A percentile compares a stretch with the other conserved stretches of the same genome.
Conservation (phyloP, 1,284 basidiomycete genomes). For the Apiotrichum porosum region DNA sequence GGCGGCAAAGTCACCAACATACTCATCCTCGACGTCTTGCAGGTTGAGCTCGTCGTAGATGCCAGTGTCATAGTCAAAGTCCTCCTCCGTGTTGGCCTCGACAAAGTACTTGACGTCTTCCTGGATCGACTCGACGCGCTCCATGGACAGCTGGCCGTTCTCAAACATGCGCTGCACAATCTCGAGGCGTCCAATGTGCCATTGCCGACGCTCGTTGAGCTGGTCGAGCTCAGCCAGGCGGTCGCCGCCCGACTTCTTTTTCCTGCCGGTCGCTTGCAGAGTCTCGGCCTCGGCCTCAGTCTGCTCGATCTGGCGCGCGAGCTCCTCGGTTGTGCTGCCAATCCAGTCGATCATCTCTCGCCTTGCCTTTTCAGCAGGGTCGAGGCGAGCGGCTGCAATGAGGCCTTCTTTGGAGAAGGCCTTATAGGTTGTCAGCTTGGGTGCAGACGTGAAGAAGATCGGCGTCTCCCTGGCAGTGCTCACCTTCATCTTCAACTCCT, state of each 20-base stretch:
- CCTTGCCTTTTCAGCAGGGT: conserved; percentile 96
- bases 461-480: no score
- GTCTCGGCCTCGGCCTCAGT: conserved; percentile 92
- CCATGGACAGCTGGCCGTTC: conserved; percentile 82
- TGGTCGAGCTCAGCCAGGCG: conserved; percentile 78
- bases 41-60: conserved; percentile 98
- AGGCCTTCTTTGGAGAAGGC: conserved; percentile 99
- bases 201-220: conserved; percentile 88
- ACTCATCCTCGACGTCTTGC: conserved; percentile 78
- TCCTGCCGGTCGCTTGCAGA: conserved; percentile 63
- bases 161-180: conserved; percentile 89
- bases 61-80: conserved; percentile 95
- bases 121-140: conserved; percentile 76
- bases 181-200: conserved; percentile 92
- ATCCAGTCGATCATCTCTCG: conserved; percentile 84
- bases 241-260: conserved; percentile 64
- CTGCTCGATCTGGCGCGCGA: conserved; percentile 86
- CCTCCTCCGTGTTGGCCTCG: conserved; percentile 92
- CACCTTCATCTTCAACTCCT: conserved; percentile 98
- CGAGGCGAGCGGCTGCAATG: conserved; percentile 87
- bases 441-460: no score
- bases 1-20: conserved; percentile 62
- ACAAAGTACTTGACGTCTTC: conserved; percentile 98
- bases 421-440: no score
- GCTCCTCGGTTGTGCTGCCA: conserved; percentile 80